Evolutionary conservation across 2,329 filamentous ascomycete genomes (phyloP), one percentile per base, ranked within the genome.

Genomic region (Pseudocercospora eumusae): DNA sequence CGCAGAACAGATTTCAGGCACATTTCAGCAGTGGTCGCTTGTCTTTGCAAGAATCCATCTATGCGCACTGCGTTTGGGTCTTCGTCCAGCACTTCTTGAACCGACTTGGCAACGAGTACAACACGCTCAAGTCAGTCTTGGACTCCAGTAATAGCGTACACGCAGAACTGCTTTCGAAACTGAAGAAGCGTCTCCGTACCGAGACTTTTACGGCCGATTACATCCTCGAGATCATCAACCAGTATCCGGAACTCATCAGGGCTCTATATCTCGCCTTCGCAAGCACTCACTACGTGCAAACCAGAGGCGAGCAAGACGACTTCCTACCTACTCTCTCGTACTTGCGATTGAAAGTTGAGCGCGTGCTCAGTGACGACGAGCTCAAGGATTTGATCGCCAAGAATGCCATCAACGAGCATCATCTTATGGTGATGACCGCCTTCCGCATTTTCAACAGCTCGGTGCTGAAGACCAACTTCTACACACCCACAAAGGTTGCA

Each of bases 131-230:
- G 7, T 88, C 92, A 56, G 86, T 96, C 9, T 79, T 99, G 61
- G 90, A 97, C 73, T 73, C 84, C 25, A 89, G 86, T 74, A 96
- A 96, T 78, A 95, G 88, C 69, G 84, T 87, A 1, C 92, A 98
- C 72, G 91, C 90, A 18, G 92, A 95, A 71, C 84, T 97, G 63
- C 84, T 99, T 36, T 90, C 90, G 28, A 98, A 96, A 81, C 86
- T 99, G 73, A 99, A 99, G 86, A 92, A 93, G 71, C 88, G 95
- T 72, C 84, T 99, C 63, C 90, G 95, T 73, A 95, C 91, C 0
- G 95, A 99, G 80, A 99, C 95, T 0, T 99, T 99, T 77, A 99
- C 95, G 0, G 90, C 95, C 4, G 93, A 97, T 74, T 99, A 99
- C 80, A 98, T 99, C 70, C 87, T 93, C 27, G 93, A 99, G 79